A percentile compares a stretch with the other conserved stretches of the same genome.
Conservation (phyloP, 306 rosid species). For the Spatholobus suberectus region DNA sequence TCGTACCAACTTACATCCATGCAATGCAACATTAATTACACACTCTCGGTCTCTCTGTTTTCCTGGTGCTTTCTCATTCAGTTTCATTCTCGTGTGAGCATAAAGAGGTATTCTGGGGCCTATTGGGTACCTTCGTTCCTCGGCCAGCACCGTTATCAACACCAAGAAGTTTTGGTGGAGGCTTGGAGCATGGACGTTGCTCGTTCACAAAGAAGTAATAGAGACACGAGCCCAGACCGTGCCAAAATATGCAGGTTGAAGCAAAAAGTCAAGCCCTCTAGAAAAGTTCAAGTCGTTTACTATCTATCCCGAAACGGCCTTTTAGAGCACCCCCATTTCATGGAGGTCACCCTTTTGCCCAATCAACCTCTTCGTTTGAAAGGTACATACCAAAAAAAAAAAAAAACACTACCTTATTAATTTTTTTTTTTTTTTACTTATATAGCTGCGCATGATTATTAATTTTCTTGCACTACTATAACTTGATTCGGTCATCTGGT, state of each 20-base stretch:
- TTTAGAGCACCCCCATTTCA: constrained; percentile 87
- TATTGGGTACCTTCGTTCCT: not conserved
- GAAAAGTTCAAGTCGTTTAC: constrained; percentile 81
- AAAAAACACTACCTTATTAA: too few relatives aligned
- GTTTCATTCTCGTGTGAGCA: not conserved
- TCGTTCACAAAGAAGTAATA: constrained; percentile 51
- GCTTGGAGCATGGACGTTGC: constrained; percentile 58
- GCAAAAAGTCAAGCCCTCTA: constrained; percentile 51
- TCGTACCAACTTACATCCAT: too few relatives aligned
- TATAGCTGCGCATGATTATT: not conserved
- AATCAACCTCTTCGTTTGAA: constrained; percentile 80
- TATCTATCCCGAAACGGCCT: constrained; percentile 85
- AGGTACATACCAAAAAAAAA: constrained; percentile 40
- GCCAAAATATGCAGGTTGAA: constrained; percentile 55
- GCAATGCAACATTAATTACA: constrained; percentile 24
- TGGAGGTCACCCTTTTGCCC: constrained; percentile 69
- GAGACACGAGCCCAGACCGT: constrained; percentile 70
- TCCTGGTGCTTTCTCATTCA: not conserved
- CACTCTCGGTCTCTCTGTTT: not conserved
- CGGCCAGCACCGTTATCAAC: too few relatives aligned
- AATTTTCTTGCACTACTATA: not conserved
- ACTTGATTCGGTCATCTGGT: too few relatives aligned
- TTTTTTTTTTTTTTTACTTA: not conserved
- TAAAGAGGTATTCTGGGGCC: not conserved
- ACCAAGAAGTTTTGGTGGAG: too few relatives aligned